Base-by-base conservation (phyloP, 768 basidiomycete species). In the Infundibulicybe gibba region DNA sequence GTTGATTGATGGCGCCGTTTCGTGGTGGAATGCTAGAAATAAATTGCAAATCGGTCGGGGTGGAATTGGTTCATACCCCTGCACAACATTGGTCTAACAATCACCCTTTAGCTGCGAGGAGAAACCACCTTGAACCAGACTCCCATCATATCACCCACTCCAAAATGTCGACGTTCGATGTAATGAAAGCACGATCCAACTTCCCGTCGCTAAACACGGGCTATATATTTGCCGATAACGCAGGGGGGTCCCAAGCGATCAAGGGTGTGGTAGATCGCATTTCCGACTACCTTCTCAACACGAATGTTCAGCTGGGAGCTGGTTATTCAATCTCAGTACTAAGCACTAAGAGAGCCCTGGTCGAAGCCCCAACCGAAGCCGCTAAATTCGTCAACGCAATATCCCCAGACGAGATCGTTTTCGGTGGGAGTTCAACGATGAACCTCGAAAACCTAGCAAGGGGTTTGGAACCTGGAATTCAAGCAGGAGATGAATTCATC, bases 241-340 rank as follows among this genome's bases (percentile, higher is more conserved):
- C 87, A 0, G 87, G 86, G 0, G 87, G 87, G 6, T 87, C 86
- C 2, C 87, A 76, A 59, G 77, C 75, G 33, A 64, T 79, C 1
- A 67, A 74, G 41, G 65, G 64, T 41, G 80, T 81, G 30, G 77
- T 81, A 45, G 75, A 83, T 53, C 65, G 74, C 35, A 75, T 89
- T 55, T 71, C 70, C 16, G 82, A 87, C 58, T 91, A 89, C 57
- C 74, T 90, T 12, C 48, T 75, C 30, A 79, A 84, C 65, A 81
- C 83, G 6, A 90, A 90, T 56, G 85, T 79, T 0, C 87, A 90
- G 60, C 75, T 86, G 14, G 81, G 84, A 16, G 87, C 85, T 6
- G 77, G 80, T 46, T 90, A 90, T 57, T 71, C 78, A 8, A 68
- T 83, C 19, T 79, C 83, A 2, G 68, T 68, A 6, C 52, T 64